Base-by-base conservation (phyloP, 192 early-diverging fungal genomes). In the Rhizoclosmatium sp. region DNA sequence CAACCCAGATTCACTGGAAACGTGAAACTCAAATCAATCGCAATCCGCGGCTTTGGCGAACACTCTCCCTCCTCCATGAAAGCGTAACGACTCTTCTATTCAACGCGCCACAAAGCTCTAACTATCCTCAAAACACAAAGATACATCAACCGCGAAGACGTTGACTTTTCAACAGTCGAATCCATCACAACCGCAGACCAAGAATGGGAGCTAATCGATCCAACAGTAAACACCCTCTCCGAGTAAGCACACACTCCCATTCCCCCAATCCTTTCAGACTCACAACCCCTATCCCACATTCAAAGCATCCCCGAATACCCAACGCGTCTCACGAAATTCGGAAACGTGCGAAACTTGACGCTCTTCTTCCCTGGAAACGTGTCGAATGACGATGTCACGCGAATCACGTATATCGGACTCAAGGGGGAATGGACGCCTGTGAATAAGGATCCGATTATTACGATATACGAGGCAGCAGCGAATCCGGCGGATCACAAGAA, bases 1-100 rank as follows among this genome's bases (percentile, higher is more conserved):
- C 65, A 1, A 14, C 12, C 4, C 85, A 93, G 92, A 46, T 97
- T 99, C 81, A 97, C 93, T 23, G 95, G 92, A 2, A 90, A 86
- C 82, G 91, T 98, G 60, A 97, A 97, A 80, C 86, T 99, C 62
- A 95, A 95, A 76, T 94, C 93, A 3, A 96, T 99, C 54, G 88
- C 92, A 4, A 60, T 99, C 46, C 87, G 92, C 62, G 92, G 92
- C 49, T 91, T 87, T 47, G 89, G 85, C 40, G 89, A 87, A 40
- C 65, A 82, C 12, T 85, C 92, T 14, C 96, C 96, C 2, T 81
- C 86, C 21, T 77, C 85, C 45, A 82, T 99, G 83, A 93, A 94
- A 69, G 94, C 92, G 90, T 96, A 89, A 77, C 90, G 71, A 10
- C 41, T 19, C 47, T 75, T 23, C 74, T 39, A 16, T 64, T 7